Conservation (phyloP, 768 basidiomycete species). For the Kwoniella dendrophila region DNA sequence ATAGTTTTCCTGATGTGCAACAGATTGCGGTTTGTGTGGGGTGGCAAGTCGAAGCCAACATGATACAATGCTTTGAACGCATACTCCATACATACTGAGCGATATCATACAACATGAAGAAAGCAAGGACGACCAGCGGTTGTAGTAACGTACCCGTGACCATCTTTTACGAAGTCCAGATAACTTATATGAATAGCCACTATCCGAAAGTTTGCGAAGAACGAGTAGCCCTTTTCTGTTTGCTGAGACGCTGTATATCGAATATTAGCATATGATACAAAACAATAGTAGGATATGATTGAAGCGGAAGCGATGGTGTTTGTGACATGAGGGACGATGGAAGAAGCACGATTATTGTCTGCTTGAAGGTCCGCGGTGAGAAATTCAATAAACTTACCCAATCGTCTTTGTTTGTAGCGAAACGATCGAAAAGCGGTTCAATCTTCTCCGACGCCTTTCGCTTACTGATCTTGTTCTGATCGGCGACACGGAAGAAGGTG, state of each 20-base stretch:
- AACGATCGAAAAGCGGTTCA: conserved; percentile 89
- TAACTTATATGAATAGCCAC: no score
- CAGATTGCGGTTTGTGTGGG: no score
- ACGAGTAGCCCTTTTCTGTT: conserved; percentile 52
- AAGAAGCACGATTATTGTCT: no score
- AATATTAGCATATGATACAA: neutral
- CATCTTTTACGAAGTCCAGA: no score
- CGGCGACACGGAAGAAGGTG: conserved; percentile 97
- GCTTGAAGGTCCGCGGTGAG: neutral
- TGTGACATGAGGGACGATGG: neutral
- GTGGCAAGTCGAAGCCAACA: no score
- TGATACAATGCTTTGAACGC: no score
- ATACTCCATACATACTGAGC: no score
- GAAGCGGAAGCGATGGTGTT: neutral
- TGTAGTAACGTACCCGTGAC: neutral
- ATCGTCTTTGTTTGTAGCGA: conserved; percentile 57
- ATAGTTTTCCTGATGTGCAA: no score
- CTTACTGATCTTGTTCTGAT: conserved; percentile 86
- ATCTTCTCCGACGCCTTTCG: conserved; percentile 65
- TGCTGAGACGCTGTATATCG: conserved; percentile 43
- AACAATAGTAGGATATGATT: neutral
- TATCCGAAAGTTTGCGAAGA: conserved; percentile 52
- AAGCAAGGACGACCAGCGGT: no score
- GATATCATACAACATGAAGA: no score
- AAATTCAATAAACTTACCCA: conserved; percentile 62